A percentile compares a stretch with the other conserved stretches of the same genome.
phyloP scores from a whole-genome alignment of 2,329 filamentous ascomycete species.

The Talaromyces sp. region DNA sequence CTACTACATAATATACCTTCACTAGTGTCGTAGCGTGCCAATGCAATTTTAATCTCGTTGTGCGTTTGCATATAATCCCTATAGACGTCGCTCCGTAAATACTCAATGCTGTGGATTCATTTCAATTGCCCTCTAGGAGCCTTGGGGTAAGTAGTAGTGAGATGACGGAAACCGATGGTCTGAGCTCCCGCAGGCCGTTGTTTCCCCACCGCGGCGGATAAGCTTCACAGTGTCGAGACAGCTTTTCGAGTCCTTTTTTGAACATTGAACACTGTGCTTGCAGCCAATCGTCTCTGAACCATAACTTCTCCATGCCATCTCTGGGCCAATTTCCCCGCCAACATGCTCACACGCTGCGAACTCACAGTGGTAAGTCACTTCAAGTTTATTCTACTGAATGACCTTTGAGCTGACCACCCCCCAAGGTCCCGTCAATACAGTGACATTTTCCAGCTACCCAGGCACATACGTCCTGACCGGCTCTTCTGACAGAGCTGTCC shows the following conservation, averaged over 20 bases:
- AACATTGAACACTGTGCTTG: background rate
- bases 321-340: conserved; percentile 32
- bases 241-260: background rate
- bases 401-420: background rate
- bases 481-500: conserved; percentile 75
- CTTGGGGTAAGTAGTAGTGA: background rate
- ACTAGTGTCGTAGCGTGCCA: conserved; percentile 35
- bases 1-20: conserved; percentile 41
- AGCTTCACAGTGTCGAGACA: background rate
- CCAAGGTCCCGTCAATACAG: conserved; percentile 64
- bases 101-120: background rate
- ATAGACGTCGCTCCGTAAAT: background rate
- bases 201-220: background rate
- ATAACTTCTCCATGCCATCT: conserved; percentile 19
- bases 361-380: conserved; percentile 36
- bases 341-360: conserved; percentile 40
- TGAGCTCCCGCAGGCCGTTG: conserved; percentile 1
- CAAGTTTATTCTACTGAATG: background rate
- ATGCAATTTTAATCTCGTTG: conserved; percentile 31
- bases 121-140: background rate
- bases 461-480: conserved; percentile 80
- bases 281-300: background rate
- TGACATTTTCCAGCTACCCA: conserved; percentile 66
- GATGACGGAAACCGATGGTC: background rate
- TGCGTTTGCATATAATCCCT: background rate